Evolutionary conservation across 2,329 filamentous ascomycete species (phyloP).

Genomic region (Elsinoe ampelina): DNA sequence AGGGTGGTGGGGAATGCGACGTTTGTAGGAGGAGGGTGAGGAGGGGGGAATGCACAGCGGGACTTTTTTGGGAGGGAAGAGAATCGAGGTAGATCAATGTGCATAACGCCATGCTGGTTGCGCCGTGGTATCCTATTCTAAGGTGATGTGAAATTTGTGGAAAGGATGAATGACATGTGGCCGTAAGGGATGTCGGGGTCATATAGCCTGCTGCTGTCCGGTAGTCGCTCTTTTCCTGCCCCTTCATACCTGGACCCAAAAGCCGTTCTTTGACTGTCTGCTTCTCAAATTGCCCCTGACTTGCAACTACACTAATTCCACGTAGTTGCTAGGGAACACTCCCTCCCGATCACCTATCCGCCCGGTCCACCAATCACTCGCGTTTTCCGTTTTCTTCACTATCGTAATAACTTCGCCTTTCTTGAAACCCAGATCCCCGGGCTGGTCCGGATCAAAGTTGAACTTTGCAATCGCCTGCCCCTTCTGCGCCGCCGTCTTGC

Average conservation of each 20-base stretch:
- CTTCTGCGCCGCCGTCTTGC: slow-evolving; percentile 38
- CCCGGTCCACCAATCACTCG: slow-evolving; percentile 97
- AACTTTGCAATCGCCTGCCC: slow-evolving; percentile 88
- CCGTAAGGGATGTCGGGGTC: background rate
- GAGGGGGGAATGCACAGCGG: background rate
- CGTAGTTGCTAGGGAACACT: slow-evolving; percentile 65
- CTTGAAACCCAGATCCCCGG: slow-evolving; percentile 88
- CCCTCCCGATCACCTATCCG: slow-evolving; percentile 75
- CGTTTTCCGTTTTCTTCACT: slow-evolving; percentile 84
- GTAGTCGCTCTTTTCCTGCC: background rate
- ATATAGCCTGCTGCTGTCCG: background rate
- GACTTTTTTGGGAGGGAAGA: too few species aligned
- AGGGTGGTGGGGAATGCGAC: background rate
- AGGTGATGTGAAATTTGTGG: background rate
- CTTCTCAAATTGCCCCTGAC: too few species aligned
- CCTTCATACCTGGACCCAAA: background rate
- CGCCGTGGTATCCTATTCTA: background rate
- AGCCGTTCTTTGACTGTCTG: too few species aligned
- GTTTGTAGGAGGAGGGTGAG: background rate
- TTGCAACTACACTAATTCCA: slow-evolving; percentile 19
- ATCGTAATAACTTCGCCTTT: slow-evolving; percentile 96
- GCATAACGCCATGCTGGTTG: background rate
- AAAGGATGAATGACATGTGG: background rate
- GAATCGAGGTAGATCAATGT: too few species aligned
- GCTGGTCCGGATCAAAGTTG: slow-evolving; percentile 89